Evolutionary conservation across 2,329 filamentous ascomycete genomes (phyloP).

Genomic region (Neophaeococcomyces aloes): DNA sequence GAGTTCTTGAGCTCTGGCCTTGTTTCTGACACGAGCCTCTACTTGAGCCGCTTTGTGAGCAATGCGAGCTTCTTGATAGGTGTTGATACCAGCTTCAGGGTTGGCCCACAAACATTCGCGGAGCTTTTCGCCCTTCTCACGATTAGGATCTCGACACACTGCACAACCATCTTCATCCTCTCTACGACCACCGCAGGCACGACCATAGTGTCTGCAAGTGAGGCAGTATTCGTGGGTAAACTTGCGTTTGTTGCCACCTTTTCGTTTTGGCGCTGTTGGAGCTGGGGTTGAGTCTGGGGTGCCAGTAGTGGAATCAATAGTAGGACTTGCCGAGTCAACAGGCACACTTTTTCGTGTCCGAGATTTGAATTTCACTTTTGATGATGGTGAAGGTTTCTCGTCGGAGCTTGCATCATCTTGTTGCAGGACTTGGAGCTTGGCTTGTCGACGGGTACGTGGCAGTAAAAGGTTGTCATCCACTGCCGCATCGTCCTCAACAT

Average conservation of each 20-base stretch:
- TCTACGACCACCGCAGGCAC: conserved; percentile 5
- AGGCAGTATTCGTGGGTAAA: conserved; percentile 6
- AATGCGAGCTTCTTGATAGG: conserved; percentile 5
- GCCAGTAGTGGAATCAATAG: background rate
- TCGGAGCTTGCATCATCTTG: background rate
- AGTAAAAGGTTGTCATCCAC: background rate
- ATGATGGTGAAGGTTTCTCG: background rate
- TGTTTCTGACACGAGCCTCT: background rate
- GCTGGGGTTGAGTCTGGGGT: background rate
- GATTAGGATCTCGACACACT: conserved; percentile 6
- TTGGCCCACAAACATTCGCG: conserved; percentile 7
- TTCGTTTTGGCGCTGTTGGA: background rate
- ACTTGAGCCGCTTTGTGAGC: conserved; percentile 4
- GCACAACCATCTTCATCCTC: conserved; percentile 3
- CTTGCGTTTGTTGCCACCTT: conserved; percentile 9
- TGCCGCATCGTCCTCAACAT: too few relatives aligned
- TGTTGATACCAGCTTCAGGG: conserved; percentile 2
- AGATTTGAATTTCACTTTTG: background rate
- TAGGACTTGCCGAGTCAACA: background rate
- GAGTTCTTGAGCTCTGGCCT: background rate
- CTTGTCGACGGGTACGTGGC: background rate
- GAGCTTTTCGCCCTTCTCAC: conserved; percentile 6
- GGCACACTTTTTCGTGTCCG: background rate
- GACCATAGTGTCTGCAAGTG: conserved; percentile 5
- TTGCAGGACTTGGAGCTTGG: background rate